A percentile compares a stretch with the other conserved stretches of the same genome.
Evolutionary conservation across 2,329 filamentous ascomycete species (phyloP).

Genomic region (Teratosphaeria nubilosa): DNA sequence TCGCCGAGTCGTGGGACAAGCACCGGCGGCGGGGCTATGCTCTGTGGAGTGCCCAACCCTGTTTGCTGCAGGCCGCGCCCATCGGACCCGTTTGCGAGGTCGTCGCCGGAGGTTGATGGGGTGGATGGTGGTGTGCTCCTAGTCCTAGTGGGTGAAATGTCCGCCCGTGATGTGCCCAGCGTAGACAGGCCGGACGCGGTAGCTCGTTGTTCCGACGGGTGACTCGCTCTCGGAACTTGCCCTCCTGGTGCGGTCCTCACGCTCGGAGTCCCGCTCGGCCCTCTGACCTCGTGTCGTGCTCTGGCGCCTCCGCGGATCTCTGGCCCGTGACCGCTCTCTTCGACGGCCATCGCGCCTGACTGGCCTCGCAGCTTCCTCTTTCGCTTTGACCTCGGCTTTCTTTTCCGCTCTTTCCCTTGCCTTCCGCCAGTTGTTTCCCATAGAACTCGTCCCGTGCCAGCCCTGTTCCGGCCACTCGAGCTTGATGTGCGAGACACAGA

Average conservation of each 20-base stretch:
- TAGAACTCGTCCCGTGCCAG: constrained; percentile 8
- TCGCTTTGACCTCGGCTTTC: constrained; percentile 1
- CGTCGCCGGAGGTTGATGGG: neutral
- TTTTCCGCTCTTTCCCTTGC: constrained; percentile 1
- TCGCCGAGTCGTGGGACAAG: constrained; percentile 4
- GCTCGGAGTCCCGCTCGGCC: neutral
- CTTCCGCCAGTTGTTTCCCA: constrained; percentile 6
- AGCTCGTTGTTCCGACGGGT: neutral
- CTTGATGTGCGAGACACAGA: constrained; percentile 16
- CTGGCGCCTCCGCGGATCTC: constrained; percentile 2
- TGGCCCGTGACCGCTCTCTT: constrained; percentile 3
- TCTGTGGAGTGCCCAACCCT: neutral
- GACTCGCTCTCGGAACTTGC: neutral
- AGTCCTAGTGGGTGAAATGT: neutral
- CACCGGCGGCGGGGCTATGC: neutral
- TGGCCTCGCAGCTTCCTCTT: constrained; percentile 1
- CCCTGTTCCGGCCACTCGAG: constrained; percentile 13
- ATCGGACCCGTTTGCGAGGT: neutral
- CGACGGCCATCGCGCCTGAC: neutral
- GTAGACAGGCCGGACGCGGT: neutral
- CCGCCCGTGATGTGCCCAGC: neutral
- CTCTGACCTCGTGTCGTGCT: neutral
- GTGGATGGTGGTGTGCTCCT: neutral
- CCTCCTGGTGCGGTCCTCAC: neutral
- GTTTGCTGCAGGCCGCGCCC: neutral